phyloP scores from a whole-genome alignment of 352 stramenopile species.

The Phytophthora macrochlamydospora region DNA sequence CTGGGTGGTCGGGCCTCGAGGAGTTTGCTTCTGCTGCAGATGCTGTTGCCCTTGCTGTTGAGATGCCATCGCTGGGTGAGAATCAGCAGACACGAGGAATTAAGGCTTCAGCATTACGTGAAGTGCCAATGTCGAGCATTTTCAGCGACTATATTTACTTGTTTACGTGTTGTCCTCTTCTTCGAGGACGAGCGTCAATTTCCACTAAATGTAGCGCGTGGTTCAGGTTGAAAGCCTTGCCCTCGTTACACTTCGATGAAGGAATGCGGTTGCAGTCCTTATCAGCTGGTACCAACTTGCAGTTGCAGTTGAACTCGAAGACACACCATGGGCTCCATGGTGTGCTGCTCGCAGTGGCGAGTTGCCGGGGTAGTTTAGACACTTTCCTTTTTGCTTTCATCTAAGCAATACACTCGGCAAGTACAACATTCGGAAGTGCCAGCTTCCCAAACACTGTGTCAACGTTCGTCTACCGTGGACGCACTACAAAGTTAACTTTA shows the following conservation, averaged over 20 bases:
- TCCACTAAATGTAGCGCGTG: not conserved
- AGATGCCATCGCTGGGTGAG: not conserved
- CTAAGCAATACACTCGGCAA: constrained; percentile 4
- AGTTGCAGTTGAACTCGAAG: not conserved
- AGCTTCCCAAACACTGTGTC: constrained; percentile 10
- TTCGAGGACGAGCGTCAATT: not conserved
- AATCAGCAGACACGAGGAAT: not conserved
- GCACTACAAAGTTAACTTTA: constrained; percentile 20
- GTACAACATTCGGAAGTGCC: constrained; percentile 9
- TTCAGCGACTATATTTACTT: constrained; percentile 16
- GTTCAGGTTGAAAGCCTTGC: not conserved
- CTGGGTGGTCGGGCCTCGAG: constrained; percentile 18
- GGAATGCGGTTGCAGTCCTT: not conserved
- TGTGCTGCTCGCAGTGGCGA: not conserved
- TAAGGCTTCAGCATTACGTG: constrained; percentile 4
- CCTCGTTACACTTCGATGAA: not conserved
- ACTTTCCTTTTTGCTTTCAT: constrained; percentile 5
- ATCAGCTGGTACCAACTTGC: not conserved
- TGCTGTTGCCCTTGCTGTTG: not conserved
- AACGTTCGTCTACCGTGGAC: constrained; percentile 3
- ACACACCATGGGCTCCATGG: not conserved
- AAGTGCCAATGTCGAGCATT: constrained; percentile 9
- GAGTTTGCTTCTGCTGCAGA: constrained; percentile 1
- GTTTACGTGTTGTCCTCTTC: too few species aligned
- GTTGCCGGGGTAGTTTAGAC: constrained; percentile 1